These are phyloP conservation scores for Erysimum pusillum DNA, from an alignment of 441 rosid genomes.

Conservation along the genomic window DNA sequence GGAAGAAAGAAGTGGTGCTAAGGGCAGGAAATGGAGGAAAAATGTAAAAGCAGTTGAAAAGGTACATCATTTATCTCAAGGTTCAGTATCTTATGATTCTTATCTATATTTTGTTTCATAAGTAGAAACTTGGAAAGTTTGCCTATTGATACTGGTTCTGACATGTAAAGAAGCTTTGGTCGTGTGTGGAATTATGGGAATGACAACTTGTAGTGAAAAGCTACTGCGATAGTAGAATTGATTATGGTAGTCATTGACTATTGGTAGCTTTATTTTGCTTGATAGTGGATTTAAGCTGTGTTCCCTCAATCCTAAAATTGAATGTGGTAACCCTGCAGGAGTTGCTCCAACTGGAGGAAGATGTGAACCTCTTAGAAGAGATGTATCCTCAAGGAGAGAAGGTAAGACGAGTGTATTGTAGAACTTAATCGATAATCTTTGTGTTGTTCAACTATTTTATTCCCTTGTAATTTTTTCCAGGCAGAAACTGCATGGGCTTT, in stretches of 20 bases:
- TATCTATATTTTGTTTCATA: slow-evolving; percentile 13
- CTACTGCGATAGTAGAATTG: slow-evolving; percentile 20
- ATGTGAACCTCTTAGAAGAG: slow-evolving; percentile 95
- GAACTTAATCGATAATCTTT: slow-evolving; percentile 15
- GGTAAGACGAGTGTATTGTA: slow-evolving; percentile 54
- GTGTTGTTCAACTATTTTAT: slow-evolving; percentile 17
- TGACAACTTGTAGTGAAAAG: slow-evolving; percentile 9
- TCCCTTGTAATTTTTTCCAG: slow-evolving; percentile 51
- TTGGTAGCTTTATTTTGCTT: slow-evolving; percentile 5
- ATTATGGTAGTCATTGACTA: background rate
- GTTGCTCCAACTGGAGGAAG: slow-evolving; percentile 92
- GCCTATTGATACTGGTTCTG: slow-evolving; percentile 17
- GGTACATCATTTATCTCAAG: slow-evolving; percentile 52
- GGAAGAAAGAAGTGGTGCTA: slow-evolving; percentile 93
- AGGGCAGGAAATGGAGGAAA: slow-evolving; percentile 97
- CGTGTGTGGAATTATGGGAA: background rate
- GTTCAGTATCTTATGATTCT: slow-evolving; percentile 1
- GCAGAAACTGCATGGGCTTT: slow-evolving; percentile 99
- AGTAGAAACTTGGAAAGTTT: background rate
- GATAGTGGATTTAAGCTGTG: slow-evolving; percentile 8
- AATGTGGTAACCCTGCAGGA: slow-evolving; percentile 65
- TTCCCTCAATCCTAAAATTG: slow-evolving; percentile 1
- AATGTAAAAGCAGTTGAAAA: slow-evolving; percentile 95
- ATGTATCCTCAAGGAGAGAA: slow-evolving; percentile 99
- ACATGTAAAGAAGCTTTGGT: slow-evolving; percentile 16